Evolutionary conservation across 148 eudicot genomes (phyloP).

Genomic region (Chenopodium berlandieri): DNA sequence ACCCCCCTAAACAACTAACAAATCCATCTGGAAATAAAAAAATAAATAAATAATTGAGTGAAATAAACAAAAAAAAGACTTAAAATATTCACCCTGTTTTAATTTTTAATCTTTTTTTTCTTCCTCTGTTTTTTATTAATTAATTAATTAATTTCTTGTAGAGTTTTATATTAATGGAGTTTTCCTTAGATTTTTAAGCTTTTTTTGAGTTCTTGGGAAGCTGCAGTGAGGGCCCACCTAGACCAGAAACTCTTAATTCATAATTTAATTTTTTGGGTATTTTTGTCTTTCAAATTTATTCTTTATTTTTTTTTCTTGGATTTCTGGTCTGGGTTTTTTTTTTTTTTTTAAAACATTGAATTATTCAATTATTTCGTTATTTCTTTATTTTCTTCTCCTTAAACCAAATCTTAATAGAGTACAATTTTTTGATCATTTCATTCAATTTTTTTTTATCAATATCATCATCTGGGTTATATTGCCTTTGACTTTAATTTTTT

Average conservation of each 20-base stretch:
- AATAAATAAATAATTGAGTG: neutral
- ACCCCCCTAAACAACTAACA: neutral
- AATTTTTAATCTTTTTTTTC: no score
- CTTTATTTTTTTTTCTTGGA: slow-evolving; percentile 11
- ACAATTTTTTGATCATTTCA: slow-evolving; percentile 14
- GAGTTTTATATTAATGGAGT: neutral
- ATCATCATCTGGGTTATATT: slow-evolving; percentile 8
- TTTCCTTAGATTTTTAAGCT: slow-evolving; percentile 3
- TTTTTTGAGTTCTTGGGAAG: neutral
- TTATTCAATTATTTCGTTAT: slow-evolving; percentile 11
- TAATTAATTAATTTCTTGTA: neutral
- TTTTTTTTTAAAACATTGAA: neutral
- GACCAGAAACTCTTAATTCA: slow-evolving; percentile 5
- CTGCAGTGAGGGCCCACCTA: slow-evolving; percentile 15
- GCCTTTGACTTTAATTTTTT: slow-evolving; percentile 12
- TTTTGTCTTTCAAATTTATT: neutral
- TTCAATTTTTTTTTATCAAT: neutral
- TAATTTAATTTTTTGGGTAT: neutral
- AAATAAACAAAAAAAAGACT: no score
- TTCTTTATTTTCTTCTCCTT: neutral
- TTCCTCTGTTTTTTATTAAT: no score
- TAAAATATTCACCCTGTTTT: no score
- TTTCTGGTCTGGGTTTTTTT: slow-evolving; percentile 29
- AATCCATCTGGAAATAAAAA: neutral
- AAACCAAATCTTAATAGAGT: neutral